Base-by-base conservation (phyloP, 208 protist species). In the Trypanosoma caninum region DNA sequence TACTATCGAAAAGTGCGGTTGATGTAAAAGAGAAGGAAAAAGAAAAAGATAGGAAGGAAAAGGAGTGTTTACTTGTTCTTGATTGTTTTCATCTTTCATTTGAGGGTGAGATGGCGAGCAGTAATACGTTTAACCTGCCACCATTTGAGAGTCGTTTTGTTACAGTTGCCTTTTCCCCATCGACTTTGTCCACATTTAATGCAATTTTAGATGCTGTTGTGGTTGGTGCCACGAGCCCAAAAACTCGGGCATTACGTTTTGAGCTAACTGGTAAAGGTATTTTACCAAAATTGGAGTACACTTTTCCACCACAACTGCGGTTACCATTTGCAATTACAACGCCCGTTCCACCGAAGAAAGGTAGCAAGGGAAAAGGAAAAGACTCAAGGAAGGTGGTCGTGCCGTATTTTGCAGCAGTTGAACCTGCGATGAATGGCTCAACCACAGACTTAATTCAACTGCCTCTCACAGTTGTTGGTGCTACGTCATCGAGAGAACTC, bases 111-210 rank as follows among this genome's bases (percentile, higher is more conserved):
- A 7, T 27, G 22, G 55, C 63, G 23, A 22, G 38, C 23, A 14
- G 11, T 3, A 53, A 59, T 37, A 59, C 51, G 14, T 47, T 98
- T 18, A 57, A 77, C 25, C 86, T 99, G 40, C 94, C 96, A 14
- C 89, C 95, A 8, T 97, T 98, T 65, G 97, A 98, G 72, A 94
- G 95, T 68, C 87, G 93, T 38, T 98, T 97, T 68, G 91, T 98
- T 1, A 96, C 84, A 8, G 72, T 98, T 1, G 83, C 70, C 54
- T 99, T 98, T 72, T 80, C 53, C 1, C 96, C 97, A 10, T 60
- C 53, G 10, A 57, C 75, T 11, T 74, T 99, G 48, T 67, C 89
- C 48, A 69, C 67, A 10, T 97, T 94, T 70, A 62, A 59, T 51
- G 96, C 80, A 3, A 60, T 75, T 10, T 96, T 99, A 66, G 78